Evolutionary conservation across 768 basidiomycete genomes (phyloP).

Genomic region (Russula sp.): DNA sequence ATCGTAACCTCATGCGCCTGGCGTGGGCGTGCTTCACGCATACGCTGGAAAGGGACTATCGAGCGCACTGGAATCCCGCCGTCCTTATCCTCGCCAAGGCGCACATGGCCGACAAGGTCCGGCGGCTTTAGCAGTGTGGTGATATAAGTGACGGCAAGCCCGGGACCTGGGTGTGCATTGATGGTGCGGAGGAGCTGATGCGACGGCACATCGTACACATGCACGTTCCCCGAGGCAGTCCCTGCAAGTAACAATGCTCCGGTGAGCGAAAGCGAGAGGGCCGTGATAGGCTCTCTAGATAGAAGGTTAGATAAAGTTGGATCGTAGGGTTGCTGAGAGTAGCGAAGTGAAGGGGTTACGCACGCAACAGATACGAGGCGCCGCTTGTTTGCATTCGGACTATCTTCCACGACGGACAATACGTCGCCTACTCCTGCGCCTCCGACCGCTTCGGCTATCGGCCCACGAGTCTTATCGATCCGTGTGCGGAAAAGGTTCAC

Average conservation of each 20-base stretch:
- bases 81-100: constrained; percentile 35
- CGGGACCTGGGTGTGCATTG: constrained; percentile 55
- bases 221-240: constrained; percentile 61
- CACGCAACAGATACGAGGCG: constrained; percentile 69
- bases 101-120: constrained; percentile 79
- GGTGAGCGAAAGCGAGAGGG: constrained; percentile 70
- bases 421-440: constrained; percentile 64
- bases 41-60: constrained; percentile 64
- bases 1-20: constrained; percentile 66
- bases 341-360: constrained; percentile 22
- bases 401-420: constrained; percentile 58
- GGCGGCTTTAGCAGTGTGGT: constrained; percentile 77
- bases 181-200: constrained; percentile 85
- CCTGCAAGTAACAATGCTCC: constrained; percentile 77
- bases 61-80: constrained; percentile 61
- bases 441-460: constrained; percentile 60
- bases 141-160: constrained; percentile 55
- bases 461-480: constrained; percentile 44
- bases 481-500: constrained; percentile 68
- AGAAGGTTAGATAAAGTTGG: constrained; percentile 1
- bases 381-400: constrained; percentile 39
- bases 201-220: constrained; percentile 82
- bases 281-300: constrained; percentile 61
- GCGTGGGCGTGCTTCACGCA: constrained; percentile 56
- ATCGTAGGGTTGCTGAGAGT: neutral